phyloP scores from a whole-genome alignment of 345 rosid species.

The Eucalyptus curtisii region DNA sequence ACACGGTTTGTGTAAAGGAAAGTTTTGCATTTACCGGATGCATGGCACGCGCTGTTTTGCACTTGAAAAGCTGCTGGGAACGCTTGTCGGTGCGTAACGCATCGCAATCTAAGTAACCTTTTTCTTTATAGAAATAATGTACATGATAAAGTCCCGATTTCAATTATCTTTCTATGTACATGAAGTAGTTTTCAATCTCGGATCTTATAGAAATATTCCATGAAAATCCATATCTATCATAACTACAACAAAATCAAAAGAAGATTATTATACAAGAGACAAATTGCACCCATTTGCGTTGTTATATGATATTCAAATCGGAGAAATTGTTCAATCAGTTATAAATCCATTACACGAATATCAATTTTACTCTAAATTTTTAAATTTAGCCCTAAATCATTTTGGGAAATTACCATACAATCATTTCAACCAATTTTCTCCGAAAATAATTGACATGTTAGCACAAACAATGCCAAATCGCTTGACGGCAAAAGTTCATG shows the following conservation, averaged over 20 bases:
- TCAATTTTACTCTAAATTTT: not conserved
- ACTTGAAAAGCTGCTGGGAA: not conserved
- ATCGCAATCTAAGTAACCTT: not conserved
- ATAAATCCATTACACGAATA: not conserved
- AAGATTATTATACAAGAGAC: not conserved
- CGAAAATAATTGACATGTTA: not conserved
- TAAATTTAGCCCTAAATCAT: not conserved
- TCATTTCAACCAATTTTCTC: not conserved
- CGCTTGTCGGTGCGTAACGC: not conserved
- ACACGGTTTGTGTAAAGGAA: not conserved
- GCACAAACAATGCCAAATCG: not conserved
- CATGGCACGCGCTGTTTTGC: not conserved
- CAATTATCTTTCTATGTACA: fast-evolving
- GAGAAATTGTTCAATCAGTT: not conserved
- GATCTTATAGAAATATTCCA: not conserved
- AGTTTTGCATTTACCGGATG: not conserved
- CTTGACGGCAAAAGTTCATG: not conserved
- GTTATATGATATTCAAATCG: not conserved
- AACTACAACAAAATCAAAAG: not conserved
- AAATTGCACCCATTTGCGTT: not conserved
- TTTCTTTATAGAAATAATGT: not conserved
- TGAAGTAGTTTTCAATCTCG: not conserved
- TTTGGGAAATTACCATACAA: not conserved
- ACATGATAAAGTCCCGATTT: not conserved
- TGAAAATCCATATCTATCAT: not conserved